phyloP scores from a whole-genome alignment of 2,329 filamentous ascomycete genomes.

The Dothiorella sarmentorum region DNA sequence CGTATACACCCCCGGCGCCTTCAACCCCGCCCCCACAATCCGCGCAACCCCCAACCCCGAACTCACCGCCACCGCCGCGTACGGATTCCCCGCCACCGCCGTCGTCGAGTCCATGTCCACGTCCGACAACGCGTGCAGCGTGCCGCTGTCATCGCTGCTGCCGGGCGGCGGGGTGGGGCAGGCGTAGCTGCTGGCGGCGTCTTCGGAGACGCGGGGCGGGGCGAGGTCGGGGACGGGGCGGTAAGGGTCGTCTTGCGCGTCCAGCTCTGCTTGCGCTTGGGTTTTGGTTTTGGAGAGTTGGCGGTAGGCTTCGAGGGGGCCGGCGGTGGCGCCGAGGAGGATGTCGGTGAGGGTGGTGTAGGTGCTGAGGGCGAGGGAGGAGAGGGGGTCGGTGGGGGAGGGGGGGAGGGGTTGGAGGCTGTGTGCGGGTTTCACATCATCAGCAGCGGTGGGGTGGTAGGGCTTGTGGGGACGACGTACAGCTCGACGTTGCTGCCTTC shows the following conservation, averaged over 20 bases:
- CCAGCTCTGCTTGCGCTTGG: too few species aligned
- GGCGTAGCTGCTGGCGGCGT: not conserved
- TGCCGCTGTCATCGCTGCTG: not conserved
- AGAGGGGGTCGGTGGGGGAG: not conserved
- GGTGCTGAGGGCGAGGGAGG: constrained; percentile 1
- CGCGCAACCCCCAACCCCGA: not conserved
- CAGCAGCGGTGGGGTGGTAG: not conserved
- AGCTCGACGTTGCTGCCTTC: not conserved
- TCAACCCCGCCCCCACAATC: not conserved
- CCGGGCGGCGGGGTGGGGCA: not conserved
- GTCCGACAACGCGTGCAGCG: not conserved
- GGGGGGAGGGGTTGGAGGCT: not conserved
- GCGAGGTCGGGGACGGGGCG: not conserved
- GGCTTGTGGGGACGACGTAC: not conserved
- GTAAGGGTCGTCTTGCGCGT: not conserved
- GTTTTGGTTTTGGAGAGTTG: not conserved
- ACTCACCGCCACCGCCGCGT: not conserved
- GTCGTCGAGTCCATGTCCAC: not conserved
- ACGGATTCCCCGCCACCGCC: not conserved
- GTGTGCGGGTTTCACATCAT: too few species aligned
- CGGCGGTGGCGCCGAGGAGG: not conserved
- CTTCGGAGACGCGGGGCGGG: not conserved
- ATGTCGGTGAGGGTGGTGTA: not conserved
- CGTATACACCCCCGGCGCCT: not conserved
- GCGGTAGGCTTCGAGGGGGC: not conserved